phyloP scores from a whole-genome alignment of 139 green algal species.

The Chlorella sp. region DNA sequence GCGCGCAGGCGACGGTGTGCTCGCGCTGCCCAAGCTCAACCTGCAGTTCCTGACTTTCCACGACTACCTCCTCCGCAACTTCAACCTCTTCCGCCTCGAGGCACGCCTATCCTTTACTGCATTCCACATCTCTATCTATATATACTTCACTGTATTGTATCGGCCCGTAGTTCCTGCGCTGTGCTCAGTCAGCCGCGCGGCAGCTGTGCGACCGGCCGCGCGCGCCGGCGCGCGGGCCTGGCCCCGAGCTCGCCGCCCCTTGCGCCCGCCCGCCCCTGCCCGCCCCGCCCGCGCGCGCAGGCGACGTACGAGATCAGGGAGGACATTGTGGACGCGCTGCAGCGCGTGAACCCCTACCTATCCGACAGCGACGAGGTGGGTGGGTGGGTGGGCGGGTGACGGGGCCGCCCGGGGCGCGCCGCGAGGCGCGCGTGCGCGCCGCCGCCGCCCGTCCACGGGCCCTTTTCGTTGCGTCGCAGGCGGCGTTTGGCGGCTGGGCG shows the following conservation, averaged over 20 bases:
- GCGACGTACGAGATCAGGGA: constrained; percentile 97
- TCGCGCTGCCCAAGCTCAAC: constrained; percentile 98
- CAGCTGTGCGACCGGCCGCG: too few relatives aligned
- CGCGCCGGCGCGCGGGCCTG: too few relatives aligned
- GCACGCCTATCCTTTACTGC: neutral
- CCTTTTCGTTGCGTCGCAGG: neutral
- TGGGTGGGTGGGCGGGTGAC: neutral
- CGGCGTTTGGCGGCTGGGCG: constrained; percentile 87
- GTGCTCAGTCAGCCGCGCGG: too few relatives aligned
- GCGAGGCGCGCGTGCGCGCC: neutral
- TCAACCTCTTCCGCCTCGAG: constrained; percentile 85
- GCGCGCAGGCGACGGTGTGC: constrained; percentile 60
- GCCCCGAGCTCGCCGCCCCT: too few relatives aligned
- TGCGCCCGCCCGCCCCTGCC: too few relatives aligned
- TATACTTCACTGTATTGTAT: too few relatives aligned
- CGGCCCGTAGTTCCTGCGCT: too few relatives aligned
- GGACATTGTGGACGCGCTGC: constrained; percentile 87
- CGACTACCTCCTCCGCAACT: constrained; percentile 98
- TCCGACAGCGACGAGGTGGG: constrained; percentile 49
- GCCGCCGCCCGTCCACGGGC: neutral
- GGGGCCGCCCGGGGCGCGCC: neutral
- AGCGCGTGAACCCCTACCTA: constrained; percentile 62
- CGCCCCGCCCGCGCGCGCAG: too few relatives aligned
- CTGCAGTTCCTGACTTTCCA: constrained; percentile 96
- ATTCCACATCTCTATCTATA: neutral